phyloP scores from a whole-genome alignment of 495 filamentous ascomycete genomes.

The Aspergillus egyptiacus region DNA sequence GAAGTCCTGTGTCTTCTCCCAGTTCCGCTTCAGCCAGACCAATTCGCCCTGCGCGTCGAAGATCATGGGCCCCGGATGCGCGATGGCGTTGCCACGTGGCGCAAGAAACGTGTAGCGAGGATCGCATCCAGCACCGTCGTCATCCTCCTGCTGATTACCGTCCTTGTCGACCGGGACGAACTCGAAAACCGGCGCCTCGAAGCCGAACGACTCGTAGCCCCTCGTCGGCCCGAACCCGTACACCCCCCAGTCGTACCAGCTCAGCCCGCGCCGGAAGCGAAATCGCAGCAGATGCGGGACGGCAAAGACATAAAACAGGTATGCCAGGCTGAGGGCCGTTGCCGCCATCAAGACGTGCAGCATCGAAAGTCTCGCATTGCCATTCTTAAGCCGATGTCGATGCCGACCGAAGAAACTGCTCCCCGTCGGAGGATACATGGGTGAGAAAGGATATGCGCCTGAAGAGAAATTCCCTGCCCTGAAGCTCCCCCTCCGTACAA shows the following conservation, averaged over 20 bases:
- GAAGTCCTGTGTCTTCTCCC: constrained; percentile 42
- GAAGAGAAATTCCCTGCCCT: too few relatives aligned
- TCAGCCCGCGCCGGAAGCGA: constrained; percentile 27
- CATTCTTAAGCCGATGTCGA: too few relatives aligned
- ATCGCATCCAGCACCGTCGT: constrained; percentile 32
- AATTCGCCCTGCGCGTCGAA: constrained; percentile 39
- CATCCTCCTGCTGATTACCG: too few relatives aligned
- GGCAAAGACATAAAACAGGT: constrained; percentile 22
- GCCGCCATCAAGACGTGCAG: constrained; percentile 12
- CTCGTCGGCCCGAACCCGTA: constrained; percentile 33
- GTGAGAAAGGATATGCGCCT: too few relatives aligned
- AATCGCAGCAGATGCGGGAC: constrained; percentile 29
- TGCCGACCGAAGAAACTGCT: too few relatives aligned
- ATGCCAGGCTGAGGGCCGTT: constrained; percentile 19
- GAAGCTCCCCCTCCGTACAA: too few relatives aligned
- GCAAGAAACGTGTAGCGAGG: constrained; percentile 40
- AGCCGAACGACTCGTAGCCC: constrained; percentile 28
- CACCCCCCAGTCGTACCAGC: constrained; percentile 32
- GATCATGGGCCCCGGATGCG: constrained; percentile 41
- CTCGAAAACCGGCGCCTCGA: constrained; percentile 30
- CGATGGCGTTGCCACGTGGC: constrained; percentile 38
- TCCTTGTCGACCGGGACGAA: too few relatives aligned
- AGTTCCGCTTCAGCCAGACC: constrained; percentile 39
- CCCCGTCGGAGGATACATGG: constrained; percentile 27
- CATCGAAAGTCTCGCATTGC: constrained; percentile 15